Base-by-base conservation (phyloP, 2,329 filamentous ascomycete species). In the Trichoderma afroharzianum region DNA sequence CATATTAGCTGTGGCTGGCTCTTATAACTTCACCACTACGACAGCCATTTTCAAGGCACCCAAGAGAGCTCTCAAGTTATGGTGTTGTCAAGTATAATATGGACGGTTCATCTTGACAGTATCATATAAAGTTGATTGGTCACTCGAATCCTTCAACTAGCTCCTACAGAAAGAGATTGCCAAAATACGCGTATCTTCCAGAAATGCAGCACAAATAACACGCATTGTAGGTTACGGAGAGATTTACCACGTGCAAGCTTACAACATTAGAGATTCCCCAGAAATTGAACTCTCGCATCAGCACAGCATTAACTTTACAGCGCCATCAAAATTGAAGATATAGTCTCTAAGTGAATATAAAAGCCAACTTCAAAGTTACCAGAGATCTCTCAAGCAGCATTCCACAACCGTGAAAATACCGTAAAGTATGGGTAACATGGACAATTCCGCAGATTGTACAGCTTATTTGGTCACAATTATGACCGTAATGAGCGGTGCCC, bases 31-130 rank as follows among this genome's bases (percentile, higher is more conserved):
- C 21, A 24, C 5, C 47, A 1, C 47, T 50, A 6, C 6, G 4
- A 53, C 3, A 7, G 0, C 5, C 11, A 53, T 7, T 0, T 24
- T 24, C 11, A 24, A 3, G 1, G 47, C n/a, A 24, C 4, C 4
- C 12, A 2, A 21, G 4, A 12, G 3, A 3, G n/a, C 4, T 21
- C 9, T 14, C 11, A 53, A 14, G 1, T 3, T 1, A 14, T 24
- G 2, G 3, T 53, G 47, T 53, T 3, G 21, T 12, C 21, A 24
- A 12, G 21, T 6, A 24, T 24, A 24, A 53, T 12, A 24, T 53
- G 5, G 43, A 12, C 24, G 11, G 11, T 53, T 3, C 21, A 24
- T 14, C 5, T 53, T 12, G 47, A 53, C 18, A 4, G 9, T 21
- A 14, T 24, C 21, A 12, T 21, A 12, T 2, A 14, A 24, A 53